A percentile compares a stretch with the other conserved stretches of the same genome.
These are phyloP conservation scores for Cenchrus americanus DNA, from an alignment of 176 grass and related monocot species.

Conservation along the genomic window DNA sequence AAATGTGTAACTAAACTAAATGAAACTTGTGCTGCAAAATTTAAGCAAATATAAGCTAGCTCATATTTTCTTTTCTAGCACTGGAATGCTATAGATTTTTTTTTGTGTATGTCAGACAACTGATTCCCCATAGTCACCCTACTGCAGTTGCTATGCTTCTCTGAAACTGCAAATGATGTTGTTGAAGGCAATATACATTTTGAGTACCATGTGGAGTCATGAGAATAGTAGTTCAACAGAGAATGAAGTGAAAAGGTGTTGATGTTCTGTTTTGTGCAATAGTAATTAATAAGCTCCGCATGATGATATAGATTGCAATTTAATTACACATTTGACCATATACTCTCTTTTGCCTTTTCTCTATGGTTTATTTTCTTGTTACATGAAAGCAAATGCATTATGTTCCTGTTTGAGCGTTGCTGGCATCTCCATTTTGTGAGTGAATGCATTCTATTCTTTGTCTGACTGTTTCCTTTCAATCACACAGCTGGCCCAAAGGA, in stretches of 20 bases:
- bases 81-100: slow-evolving; percentile 4
- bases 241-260: background rate
- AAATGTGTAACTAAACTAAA: slow-evolving; percentile 3
- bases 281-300: background rate
- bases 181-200: background rate
- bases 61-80: background rate
- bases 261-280: background rate
- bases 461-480: background rate
- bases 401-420: background rate
- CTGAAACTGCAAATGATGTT: slow-evolving; percentile 3
- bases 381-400: background rate
- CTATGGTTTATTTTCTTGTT: background rate
- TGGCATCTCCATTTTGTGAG: background rate
- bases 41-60: background rate
- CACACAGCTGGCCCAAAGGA: slow-evolving; percentile 78
- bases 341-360: background rate
- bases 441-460: background rate
- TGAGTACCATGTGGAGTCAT: background rate
- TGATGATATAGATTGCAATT: background rate
- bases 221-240: slow-evolving; percentile 8
- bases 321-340: background rate
- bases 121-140: background rate
- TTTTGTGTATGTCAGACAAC: background rate
- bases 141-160: background rate
- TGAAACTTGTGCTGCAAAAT: slow-evolving; percentile 13